phyloP scores from a whole-genome alignment of 768 basidiomycete genomes.

The Rhodotorula diobovata region DNA sequence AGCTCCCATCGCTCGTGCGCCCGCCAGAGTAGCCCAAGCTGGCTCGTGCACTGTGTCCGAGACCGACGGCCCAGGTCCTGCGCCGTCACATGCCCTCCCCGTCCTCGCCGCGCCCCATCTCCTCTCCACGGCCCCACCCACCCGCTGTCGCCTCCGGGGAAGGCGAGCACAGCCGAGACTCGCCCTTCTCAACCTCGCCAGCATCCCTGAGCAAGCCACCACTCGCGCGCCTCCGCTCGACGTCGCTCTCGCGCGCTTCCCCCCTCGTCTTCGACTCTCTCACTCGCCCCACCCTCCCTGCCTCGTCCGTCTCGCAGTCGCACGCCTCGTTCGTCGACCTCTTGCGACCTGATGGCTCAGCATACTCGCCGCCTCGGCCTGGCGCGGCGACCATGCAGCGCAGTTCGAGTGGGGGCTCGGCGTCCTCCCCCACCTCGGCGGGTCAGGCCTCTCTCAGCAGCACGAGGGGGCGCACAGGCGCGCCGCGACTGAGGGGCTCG shows the following conservation, averaged over 20 bases:
- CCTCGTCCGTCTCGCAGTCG: background rate
- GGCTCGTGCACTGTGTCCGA: background rate
- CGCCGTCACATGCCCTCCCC: background rate
- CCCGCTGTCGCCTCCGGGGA: background rate
- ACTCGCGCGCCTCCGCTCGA: background rate
- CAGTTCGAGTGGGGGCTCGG: background rate
- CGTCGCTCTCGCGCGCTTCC: background rate
- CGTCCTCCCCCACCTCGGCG: background rate
- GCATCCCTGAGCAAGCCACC: background rate
- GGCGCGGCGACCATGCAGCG: background rate
- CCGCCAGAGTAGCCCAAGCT: background rate
- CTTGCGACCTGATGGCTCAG: background rate
- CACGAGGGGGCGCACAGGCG: too few species aligned
- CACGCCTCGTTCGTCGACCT: background rate
- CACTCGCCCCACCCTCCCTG: background rate
- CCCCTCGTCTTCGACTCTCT: conserved; percentile 7
- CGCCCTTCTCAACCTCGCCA: background rate
- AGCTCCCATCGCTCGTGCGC: too few species aligned
- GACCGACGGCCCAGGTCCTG: background rate
- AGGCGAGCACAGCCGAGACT: background rate
- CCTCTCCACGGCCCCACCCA: background rate
- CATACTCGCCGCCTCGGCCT: background rate
- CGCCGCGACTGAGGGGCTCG: background rate
- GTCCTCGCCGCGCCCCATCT: background rate
- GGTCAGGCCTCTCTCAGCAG: too few species aligned